phyloP scores from a whole-genome alignment of 1,139 yeast genomes.

The Debaryomyces sp. region DNA sequence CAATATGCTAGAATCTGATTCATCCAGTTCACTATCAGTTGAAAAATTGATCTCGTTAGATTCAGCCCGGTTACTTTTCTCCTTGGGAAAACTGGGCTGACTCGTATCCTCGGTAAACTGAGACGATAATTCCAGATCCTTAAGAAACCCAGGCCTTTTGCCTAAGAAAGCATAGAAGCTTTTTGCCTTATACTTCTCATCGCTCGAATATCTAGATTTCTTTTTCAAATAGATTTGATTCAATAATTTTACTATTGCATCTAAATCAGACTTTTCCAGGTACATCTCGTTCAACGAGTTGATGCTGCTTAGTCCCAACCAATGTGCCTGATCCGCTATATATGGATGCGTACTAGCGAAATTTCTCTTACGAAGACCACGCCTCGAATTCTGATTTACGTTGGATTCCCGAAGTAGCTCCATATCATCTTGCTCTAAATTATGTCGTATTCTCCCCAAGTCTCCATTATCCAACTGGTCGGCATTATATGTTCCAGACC shows the following conservation, averaged over 20 bases:
- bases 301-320: conserved; percentile 41
- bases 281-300: conserved; percentile 43
- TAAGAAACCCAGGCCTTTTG: conserved; percentile 9
- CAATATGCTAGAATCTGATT: neutral
- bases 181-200: conserved; percentile 42
- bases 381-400: conserved; percentile 16
- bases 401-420: neutral
- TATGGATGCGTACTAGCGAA: conserved; percentile 53
- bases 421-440: neutral
- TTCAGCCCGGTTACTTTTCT: neutral
- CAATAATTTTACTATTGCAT: conserved; percentile 35
- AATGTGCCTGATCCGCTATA: conserved; percentile 50
- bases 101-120: neutral
- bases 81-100: neutral
- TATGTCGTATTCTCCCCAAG: neutral
- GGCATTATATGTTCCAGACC: neutral
- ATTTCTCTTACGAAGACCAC: conserved; percentile 47
- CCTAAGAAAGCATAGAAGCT: conserved; percentile 44
- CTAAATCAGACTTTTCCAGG: conserved; percentile 36
- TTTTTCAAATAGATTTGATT: conserved; percentile 38
- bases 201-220: conserved; percentile 38
- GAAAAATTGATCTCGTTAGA: neutral
- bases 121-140: conserved; percentile 1
- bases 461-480: neutral
- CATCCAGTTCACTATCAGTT: conserved; percentile 3